Percentiles rank a stretch among this genome's conserved stretches.
phyloP scores from a whole-genome alignment of 306 rosid genomes.

The Dalbergia oliveri region DNA sequence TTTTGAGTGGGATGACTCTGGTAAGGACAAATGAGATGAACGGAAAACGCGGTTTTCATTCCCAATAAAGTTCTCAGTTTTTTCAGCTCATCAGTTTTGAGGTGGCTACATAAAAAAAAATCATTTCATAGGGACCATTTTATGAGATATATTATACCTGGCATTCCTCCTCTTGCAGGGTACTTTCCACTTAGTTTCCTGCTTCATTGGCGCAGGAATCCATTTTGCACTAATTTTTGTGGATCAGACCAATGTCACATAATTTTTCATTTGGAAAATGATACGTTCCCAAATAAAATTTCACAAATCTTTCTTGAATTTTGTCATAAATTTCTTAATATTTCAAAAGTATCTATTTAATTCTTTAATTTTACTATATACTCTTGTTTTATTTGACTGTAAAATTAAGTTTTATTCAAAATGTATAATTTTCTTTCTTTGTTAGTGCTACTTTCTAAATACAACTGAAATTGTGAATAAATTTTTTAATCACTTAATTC shows the following conservation, averaged over 20 bases:
- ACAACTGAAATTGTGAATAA: too few relatives aligned
- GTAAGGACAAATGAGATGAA: constrained; percentile 42
- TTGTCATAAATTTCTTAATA: too few relatives aligned
- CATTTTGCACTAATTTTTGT: not conserved
- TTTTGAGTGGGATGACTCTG: not conserved
- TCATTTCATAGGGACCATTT: constrained; percentile 12
- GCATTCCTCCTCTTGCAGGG: constrained; percentile 35
- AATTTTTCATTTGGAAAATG: constrained; percentile 8
- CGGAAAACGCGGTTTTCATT: constrained; percentile 70
- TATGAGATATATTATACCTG: constrained; percentile 23
- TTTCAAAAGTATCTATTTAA: too few relatives aligned
- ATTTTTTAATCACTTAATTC: too few relatives aligned
- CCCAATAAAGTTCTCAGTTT: not conserved
- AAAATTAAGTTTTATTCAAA: too few relatives aligned
- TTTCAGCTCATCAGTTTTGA: constrained; percentile 16
- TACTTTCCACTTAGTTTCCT: constrained; percentile 52
- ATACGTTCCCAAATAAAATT: not conserved
- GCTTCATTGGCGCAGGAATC: constrained; percentile 11
- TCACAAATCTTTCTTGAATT: too few relatives aligned
- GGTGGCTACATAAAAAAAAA: not conserved
- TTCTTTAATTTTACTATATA: too few relatives aligned
- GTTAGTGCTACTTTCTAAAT: too few relatives aligned
- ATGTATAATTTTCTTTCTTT: too few relatives aligned
- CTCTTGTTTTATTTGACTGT: too few relatives aligned
- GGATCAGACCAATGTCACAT: constrained; percentile 19